Evolutionary conservation across 2,329 filamentous ascomycete genomes (phyloP).

Genomic region (Colletotrichum liaoningense): DNA sequence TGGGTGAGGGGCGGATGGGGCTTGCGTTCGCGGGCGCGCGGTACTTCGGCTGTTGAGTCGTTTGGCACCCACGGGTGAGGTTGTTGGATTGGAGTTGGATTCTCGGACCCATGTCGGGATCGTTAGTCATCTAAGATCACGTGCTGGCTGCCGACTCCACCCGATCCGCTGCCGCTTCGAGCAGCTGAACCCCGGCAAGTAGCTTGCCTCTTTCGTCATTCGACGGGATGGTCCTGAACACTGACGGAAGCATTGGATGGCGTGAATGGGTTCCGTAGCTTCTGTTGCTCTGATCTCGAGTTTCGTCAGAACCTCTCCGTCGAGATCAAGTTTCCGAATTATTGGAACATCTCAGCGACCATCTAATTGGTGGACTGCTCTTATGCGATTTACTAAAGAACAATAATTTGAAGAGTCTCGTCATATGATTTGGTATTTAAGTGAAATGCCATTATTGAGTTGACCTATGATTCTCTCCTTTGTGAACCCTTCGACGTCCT

Average conservation of each 20-base stretch:
- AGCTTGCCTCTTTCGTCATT: background rate
- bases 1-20: constrained; percentile 1
- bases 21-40: constrained; percentile 20
- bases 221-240: background rate
- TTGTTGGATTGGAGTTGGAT: constrained; percentile 36
- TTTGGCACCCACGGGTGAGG: constrained; percentile 22
- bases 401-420: too few relatives aligned
- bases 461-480: background rate
- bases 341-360: background rate
- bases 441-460: background rate
- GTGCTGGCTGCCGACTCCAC: constrained; percentile 13
- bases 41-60: constrained; percentile 31
- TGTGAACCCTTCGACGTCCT: background rate
- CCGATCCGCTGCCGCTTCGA: background rate
- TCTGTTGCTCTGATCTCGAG: background rate
- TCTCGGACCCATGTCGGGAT: constrained; percentile 29
- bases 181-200: background rate
- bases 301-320: background rate
- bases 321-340: background rate
- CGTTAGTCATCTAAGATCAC: constrained; percentile 22
- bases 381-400: background rate
- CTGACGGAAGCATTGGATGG: background rate
- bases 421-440: background rate
- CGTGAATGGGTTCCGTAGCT: background rate
- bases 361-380: background rate